Percentiles rank a stretch among this genome's conserved stretches.
Evolutionary conservation across 2,329 filamentous ascomycete species (phyloP).

Genomic region (Colletotrichum aenigma): DNA sequence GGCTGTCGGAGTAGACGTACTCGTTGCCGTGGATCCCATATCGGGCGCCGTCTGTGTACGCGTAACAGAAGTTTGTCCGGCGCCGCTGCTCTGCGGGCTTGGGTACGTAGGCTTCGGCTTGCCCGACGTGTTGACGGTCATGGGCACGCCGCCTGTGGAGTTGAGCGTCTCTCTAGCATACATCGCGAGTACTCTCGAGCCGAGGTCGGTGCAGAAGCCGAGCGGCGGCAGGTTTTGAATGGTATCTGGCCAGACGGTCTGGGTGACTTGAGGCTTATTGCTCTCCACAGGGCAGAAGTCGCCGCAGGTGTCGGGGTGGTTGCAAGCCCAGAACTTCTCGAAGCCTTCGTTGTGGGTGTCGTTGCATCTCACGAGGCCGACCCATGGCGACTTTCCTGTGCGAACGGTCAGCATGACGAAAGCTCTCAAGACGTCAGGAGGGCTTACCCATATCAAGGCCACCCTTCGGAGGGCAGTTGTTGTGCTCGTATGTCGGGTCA

Average conservation of each 20-base stretch:
- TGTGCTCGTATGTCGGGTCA: constrained; percentile 11
- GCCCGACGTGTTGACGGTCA: background rate
- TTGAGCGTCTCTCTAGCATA: background rate
- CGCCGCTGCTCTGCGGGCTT: background rate
- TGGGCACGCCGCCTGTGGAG: background rate
- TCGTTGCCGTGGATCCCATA: background rate
- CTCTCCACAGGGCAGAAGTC: background rate
- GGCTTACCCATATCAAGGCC: background rate
- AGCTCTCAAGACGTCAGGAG: background rate
- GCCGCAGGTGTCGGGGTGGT: constrained; percentile 14
- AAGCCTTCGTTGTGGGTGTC: background rate
- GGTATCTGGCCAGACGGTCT: background rate
- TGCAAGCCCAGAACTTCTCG: constrained; percentile 9
- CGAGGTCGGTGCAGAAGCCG: background rate
- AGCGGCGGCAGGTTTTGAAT: background rate
- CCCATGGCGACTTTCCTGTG: constrained; percentile 16
- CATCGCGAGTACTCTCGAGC: background rate
- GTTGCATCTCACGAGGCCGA: constrained; percentile 12
- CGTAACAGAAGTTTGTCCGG: background rate
- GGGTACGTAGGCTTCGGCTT: background rate
- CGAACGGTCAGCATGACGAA: background rate
- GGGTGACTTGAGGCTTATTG: background rate
- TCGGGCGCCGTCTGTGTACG: background rate
- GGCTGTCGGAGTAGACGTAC: background rate
- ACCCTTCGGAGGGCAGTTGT: constrained; percentile 3